Evolutionary conservation across 1,139 yeast species (phyloP).

Genomic region (Yamadazyma mexicana): DNA sequence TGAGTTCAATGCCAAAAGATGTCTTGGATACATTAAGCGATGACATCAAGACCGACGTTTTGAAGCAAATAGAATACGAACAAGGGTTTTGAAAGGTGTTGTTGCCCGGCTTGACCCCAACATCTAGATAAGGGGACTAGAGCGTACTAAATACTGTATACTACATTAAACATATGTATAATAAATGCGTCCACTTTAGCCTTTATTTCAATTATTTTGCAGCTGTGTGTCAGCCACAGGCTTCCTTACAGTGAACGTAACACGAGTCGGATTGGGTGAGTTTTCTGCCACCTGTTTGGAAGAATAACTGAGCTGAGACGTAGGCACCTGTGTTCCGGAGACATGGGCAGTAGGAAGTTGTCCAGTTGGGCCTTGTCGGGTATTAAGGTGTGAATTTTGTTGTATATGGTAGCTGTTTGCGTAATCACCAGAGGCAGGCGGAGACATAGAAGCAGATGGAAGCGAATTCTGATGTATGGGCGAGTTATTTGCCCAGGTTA

Average conservation of each 20-base stretch:
- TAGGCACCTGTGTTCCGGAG: background rate
- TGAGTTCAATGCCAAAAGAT: constrained; percentile 55
- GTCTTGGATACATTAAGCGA: constrained; percentile 56
- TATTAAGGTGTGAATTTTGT: background rate
- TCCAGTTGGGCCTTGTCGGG: too few relatives aligned
- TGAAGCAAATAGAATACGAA: constrained; percentile 65
- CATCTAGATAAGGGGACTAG: too few relatives aligned
- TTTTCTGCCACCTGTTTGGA: background rate
- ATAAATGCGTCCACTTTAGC: constrained; percentile 1
- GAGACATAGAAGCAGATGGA: too few relatives aligned
- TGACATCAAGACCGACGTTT: constrained; percentile 59
- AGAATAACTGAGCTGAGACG: background rate
- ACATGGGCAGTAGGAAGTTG: background rate
- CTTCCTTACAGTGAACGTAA: too few relatives aligned
- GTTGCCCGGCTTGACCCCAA: too few relatives aligned
- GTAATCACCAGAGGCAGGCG: too few relatives aligned
- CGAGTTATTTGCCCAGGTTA: too few relatives aligned
- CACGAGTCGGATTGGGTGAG: too few relatives aligned
- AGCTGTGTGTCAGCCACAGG: too few relatives aligned
- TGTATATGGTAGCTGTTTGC: too few relatives aligned
- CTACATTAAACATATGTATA: constrained; percentile 2
- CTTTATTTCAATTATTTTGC: too few relatives aligned
- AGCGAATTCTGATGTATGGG: too few relatives aligned
- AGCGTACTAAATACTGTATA: constrained; percentile 4
- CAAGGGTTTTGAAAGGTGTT: constrained; percentile 12